Percentiles rank a stretch among this genome's conserved stretches.
These are phyloP conservation scores for Cymbopogon citratus DNA, from an alignment of 176 grass and related monocot genomes.

Conservation along the genomic window DNA sequence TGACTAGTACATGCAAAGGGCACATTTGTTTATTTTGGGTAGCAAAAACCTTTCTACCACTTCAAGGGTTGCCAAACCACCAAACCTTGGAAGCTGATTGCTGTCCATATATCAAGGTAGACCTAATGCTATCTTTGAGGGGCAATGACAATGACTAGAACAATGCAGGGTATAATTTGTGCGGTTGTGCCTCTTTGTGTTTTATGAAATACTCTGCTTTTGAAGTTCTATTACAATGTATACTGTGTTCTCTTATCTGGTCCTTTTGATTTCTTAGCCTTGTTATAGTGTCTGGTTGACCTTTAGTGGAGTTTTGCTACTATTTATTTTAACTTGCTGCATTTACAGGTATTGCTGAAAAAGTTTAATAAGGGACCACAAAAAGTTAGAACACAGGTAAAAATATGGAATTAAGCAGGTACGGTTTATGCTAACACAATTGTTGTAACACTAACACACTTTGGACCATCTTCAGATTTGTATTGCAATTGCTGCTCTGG, in stretches of 20 bases:
- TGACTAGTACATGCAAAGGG: background rate
- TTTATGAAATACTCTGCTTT: background rate
- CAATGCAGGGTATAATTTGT: background rate
- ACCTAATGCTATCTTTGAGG: background rate
- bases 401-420: conserved; percentile 10
- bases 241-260: conserved; percentile 3
- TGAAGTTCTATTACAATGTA: background rate
- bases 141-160: background rate
- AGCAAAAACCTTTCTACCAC: background rate
- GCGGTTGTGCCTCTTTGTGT: background rate
- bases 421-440: conserved; percentile 12
- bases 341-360: conserved; percentile 71
- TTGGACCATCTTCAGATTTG: conserved; percentile 73
- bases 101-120: background rate
- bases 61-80: background rate
- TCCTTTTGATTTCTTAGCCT: background rate
- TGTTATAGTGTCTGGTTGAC: background rate
- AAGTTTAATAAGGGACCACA: conserved; percentile 80
- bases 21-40: background rate
- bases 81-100: background rate
- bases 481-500: conserved; percentile 91
- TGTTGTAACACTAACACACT: conserved; percentile 16
- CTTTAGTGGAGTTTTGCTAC: background rate
- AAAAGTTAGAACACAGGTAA: conserved; percentile 98
- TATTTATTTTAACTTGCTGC: conserved; percentile 9